Base-by-base conservation (phyloP, 176 grass and related monocot genomes). In the Aegilops umbellulata region DNA sequence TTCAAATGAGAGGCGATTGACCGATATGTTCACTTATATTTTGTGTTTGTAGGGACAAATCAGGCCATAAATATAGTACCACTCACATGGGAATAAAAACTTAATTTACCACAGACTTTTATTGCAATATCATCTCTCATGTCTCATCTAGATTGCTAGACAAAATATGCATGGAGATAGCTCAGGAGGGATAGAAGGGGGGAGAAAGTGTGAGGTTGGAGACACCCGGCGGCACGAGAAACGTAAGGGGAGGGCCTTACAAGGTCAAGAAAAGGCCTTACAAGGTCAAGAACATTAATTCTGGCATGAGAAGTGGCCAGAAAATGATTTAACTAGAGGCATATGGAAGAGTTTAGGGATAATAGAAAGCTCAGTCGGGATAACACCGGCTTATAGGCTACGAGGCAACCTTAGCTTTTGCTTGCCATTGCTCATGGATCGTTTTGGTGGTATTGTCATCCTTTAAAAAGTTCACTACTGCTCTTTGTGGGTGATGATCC, bases 251-350 rank as follows among this genome's bases (percentile, higher is more conserved):
- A 65, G 70, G 88, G 88, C 25, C 93, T 95, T 95, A 88, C 88
- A 92, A 95, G 93, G 82, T 95, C 90, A 95, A 95, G 90, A 95
- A 95, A 51, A 92, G 88, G 88, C 15, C 88, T 95, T 92, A 88
- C 87, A 95, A 95, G 90, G 76, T 95, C 90, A 95, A 92, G 93
- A 92, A 95, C 13, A 6, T 19, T 29, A 35, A 39, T 77, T 27
- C 39, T 83, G 34, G 34, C 20, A 49, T 0, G 15, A 47, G 31
- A 3, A 68, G 63, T 23, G 42, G 65, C 26, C 2, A 55, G 42
- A 74, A 84, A 39, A 61, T 60, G 39, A 15, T 15, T 58, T 65
- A 76, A 25, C 46, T 12, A 20, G 1, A 11, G 6, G 20, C 60
- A 32, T 16, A 2, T 5, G 31, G n/a, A 13, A 1, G 14, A 24